A percentile compares a stretch with the other conserved stretches of the same genome.
Evolutionary conservation across 148 eudicot genomes (phyloP).

Genomic region (Rhododendron kiyosumense): DNA sequence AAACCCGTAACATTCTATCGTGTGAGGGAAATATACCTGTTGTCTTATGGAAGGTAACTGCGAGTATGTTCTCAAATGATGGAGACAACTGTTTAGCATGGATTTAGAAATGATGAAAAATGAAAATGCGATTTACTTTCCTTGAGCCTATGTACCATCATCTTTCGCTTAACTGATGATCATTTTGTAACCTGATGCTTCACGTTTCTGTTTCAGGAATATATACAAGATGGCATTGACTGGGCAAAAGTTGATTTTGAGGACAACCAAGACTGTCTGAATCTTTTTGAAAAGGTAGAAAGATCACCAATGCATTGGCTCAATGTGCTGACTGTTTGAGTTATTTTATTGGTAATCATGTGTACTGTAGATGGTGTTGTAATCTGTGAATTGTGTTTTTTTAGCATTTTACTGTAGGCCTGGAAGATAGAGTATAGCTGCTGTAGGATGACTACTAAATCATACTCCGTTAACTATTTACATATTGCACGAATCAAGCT

Average conservation of each 20-base stretch:
- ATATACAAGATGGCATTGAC: constrained; percentile 96
- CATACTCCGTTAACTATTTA: background rate
- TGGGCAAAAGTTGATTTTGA: constrained; percentile 96
- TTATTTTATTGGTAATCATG: background rate
- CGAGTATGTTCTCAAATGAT: background rate
- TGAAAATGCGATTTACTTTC: background rate
- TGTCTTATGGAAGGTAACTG: background rate
- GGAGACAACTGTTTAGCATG: background rate
- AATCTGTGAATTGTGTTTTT: background rate
- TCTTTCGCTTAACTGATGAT: background rate
- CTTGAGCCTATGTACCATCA: background rate
- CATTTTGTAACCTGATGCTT: background rate
- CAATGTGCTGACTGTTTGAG: background rate
- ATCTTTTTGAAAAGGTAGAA: constrained; percentile 89
- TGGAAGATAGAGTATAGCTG: background rate
- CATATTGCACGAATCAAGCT: background rate
- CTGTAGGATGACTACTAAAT: background rate
- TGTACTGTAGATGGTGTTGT: background rate
- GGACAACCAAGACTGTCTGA: constrained; percentile 92
- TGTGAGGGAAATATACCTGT: background rate
- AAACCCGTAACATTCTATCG: background rate
- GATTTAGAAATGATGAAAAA: background rate
- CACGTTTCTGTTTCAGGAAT: constrained; percentile 53
- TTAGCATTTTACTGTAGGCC: background rate
- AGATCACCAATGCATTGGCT: background rate